Evolutionary conservation across 768 basidiomycete genomes (phyloP).

Genomic region (Xerocomus spinulosus): DNA sequence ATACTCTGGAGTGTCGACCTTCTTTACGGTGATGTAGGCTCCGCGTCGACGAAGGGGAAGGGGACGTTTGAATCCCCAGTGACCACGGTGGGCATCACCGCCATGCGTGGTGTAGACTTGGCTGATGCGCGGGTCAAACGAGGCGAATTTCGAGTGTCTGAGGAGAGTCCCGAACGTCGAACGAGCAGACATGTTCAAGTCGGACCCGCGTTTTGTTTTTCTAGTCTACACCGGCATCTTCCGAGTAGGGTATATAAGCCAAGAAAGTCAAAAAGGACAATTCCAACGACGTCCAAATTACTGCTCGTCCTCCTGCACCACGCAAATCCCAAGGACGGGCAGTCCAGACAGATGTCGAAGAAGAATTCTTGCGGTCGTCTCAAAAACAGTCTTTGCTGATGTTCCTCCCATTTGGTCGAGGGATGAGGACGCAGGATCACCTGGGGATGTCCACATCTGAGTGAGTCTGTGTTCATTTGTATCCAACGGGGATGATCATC

Average conservation of each 20-base stretch:
- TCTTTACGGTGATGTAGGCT: slow-evolving; percentile 59
- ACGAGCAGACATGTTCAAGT: slow-evolving; percentile 30
- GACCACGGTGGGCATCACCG: slow-evolving; percentile 68
- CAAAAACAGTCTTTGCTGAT: slow-evolving; percentile 93
- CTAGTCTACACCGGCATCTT: slow-evolving; percentile 16
- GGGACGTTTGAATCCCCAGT: slow-evolving; percentile 85
- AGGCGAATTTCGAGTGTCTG: slow-evolving; percentile 76
- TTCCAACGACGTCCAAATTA: slow-evolving; percentile 75
- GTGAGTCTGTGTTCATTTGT: not conserved
- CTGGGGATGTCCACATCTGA: slow-evolving; percentile 68
- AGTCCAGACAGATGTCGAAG: slow-evolving; percentile 92
- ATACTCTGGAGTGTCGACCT: slow-evolving; percentile 67
- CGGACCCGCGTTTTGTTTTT: not conserved
- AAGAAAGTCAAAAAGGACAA: slow-evolving; percentile 9
- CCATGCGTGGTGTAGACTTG: slow-evolving; percentile 73
- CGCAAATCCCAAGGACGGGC: slow-evolving; percentile 51
- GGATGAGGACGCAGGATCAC: slow-evolving; percentile 89
- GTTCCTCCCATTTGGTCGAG: slow-evolving; percentile 89
- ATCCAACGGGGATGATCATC: slow-evolving; percentile 66
- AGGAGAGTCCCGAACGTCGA: slow-evolving; percentile 76
- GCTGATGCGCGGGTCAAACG: slow-evolving; percentile 69
- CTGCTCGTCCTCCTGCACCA: slow-evolving; percentile 55
- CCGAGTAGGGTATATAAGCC: slow-evolving; percentile 31
- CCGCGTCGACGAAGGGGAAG: slow-evolving; percentile 61
- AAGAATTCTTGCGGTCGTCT: slow-evolving; percentile 43